A percentile compares a stretch with the other conserved stretches of the same genome.
These are phyloP conservation scores for Corrigiola litoralis DNA, from an alignment of 179 eudicot genomes.

Conservation along the genomic window DNA sequence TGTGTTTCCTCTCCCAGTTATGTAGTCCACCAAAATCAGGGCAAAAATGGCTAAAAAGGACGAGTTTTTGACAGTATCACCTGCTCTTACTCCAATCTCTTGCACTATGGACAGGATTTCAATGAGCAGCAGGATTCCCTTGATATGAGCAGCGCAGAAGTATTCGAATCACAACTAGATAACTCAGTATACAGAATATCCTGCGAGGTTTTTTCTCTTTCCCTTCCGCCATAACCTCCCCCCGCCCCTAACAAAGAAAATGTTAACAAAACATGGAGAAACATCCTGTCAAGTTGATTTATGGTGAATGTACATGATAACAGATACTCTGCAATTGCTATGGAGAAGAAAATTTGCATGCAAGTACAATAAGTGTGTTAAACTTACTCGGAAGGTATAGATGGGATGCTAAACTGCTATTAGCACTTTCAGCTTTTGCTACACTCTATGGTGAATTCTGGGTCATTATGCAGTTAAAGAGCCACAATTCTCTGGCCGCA, in stretches of 20 bases:
- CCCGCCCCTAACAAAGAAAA: not conserved
- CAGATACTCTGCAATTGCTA: conserved; percentile 50
- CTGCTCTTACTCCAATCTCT: not conserved
- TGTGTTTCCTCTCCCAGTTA: too few relatives aligned
- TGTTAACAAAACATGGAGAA: not conserved
- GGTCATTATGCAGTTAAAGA: conserved; percentile 40
- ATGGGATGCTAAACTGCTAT: conserved; percentile 65
- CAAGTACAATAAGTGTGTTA: conserved; percentile 40
- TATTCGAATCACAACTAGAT: conserved; percentile 32
- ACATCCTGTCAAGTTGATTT: not conserved
- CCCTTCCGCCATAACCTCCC: not conserved
- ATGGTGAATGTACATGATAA: conserved; percentile 4
- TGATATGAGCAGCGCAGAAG: conserved; percentile 22
- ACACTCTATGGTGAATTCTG: conserved; percentile 46
- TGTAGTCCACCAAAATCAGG: not conserved
- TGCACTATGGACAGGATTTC: conserved; percentile 31
- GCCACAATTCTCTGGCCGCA: conserved; percentile 46
- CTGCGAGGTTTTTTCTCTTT: conserved; percentile 37
- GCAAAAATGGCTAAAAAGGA: not conserved
- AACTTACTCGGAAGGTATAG: conserved; percentile 40
- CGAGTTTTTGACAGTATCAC: not conserved
- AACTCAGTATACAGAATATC: conserved; percentile 39
- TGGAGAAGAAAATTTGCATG: conserved; percentile 32
- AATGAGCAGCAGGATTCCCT: conserved; percentile 20
- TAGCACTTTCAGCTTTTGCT: conserved; percentile 56